A percentile compares a stretch with the other conserved stretches of the same genome.
Evolutionary conservation across 1,139 yeast genomes (phyloP).

Genomic region (Sugiyamaella neomexicana): DNA sequence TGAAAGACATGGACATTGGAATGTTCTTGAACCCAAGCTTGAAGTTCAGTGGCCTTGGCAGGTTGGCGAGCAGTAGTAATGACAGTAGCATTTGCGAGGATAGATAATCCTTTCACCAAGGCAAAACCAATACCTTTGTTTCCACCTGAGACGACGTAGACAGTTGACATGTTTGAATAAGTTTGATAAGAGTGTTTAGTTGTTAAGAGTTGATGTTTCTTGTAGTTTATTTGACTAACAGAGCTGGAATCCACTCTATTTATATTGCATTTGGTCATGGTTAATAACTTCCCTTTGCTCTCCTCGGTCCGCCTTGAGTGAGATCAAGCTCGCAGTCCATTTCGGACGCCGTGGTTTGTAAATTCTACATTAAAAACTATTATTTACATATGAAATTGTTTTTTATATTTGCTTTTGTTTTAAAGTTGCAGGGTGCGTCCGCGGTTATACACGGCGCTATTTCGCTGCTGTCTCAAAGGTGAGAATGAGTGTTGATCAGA

Average conservation of each 20-base stretch:
- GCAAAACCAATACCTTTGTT: constrained; percentile 23
- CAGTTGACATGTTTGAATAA: constrained; percentile 13
- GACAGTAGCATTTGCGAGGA: constrained; percentile 5
- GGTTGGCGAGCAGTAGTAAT: constrained; percentile 19
- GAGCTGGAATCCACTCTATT: no score
- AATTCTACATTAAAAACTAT: no score
- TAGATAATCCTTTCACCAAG: constrained; percentile 9
- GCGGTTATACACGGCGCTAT: constrained; percentile 6
- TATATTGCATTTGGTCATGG: no score
- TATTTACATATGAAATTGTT: no score
- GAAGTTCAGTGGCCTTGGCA: constrained; percentile 15
- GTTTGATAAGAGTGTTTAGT: no score
- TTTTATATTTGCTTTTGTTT: neutral
- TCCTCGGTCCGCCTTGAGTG: no score
- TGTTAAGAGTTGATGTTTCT: no score
- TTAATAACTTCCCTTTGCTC: no score
- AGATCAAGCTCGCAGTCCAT: no score
- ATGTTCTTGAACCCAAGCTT: constrained; percentile 4
- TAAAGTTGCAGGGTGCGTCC: constrained; percentile 8
- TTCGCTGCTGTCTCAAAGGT: neutral
- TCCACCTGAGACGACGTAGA: constrained; percentile 21
- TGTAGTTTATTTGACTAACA: no score
- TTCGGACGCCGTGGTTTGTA: no score
- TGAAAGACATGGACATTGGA: constrained; percentile 18
- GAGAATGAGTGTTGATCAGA: neutral